These are phyloP conservation scores for Yamadazyma conglobata DNA, from an alignment of 1,139 yeast genomes.

Conservation along the genomic window DNA sequence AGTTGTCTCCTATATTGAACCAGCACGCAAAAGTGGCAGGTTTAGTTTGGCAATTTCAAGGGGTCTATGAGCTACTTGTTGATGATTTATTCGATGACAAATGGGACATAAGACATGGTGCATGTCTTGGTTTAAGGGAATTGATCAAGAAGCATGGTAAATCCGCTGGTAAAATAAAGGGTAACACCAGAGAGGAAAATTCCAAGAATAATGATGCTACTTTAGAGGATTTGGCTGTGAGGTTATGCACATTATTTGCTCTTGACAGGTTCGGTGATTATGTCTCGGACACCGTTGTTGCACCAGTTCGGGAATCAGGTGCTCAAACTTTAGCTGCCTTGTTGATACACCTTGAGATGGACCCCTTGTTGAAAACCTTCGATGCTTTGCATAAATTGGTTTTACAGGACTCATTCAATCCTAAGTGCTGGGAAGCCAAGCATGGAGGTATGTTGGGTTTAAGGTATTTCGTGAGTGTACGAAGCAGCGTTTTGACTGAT, in stretches of 20 bases:
- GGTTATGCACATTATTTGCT: conserved; percentile 83
- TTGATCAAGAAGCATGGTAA: conserved; percentile 78
- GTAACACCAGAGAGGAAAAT: conserved; percentile 60
- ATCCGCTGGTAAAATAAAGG: conserved; percentile 80
- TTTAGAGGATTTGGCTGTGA: conserved; percentile 83
- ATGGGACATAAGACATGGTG: conserved; percentile 98
- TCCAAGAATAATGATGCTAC: conserved; percentile 61
- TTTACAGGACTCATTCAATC: conserved; percentile 51
- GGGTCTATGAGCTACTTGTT: conserved; percentile 83
- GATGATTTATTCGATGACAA: conserved; percentile 78
- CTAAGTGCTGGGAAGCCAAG: conserved; percentile 86
- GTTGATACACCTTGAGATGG: conserved; percentile 61
- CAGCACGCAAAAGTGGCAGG: conserved; percentile 77
- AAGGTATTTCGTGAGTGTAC: conserved; percentile 85
- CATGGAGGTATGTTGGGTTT: conserved; percentile 98
- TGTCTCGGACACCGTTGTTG: conserved; percentile 96
- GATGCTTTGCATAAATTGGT: conserved; percentile 65
- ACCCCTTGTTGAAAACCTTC: conserved; percentile 58
- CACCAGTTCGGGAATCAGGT: conserved; percentile 95
- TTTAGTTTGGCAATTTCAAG: conserved; percentile 92
- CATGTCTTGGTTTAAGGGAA: conserved; percentile 89
- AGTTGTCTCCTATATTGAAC: conserved; percentile 66
- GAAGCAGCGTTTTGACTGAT: conserved; percentile 69
- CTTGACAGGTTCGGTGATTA: conserved; percentile 96
- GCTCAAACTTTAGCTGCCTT: conserved; percentile 94